These are phyloP conservation scores for Colletotrichum sp. DNA, from an alignment of 2,329 filamentous ascomycete genomes.

Conservation along the genomic window DNA sequence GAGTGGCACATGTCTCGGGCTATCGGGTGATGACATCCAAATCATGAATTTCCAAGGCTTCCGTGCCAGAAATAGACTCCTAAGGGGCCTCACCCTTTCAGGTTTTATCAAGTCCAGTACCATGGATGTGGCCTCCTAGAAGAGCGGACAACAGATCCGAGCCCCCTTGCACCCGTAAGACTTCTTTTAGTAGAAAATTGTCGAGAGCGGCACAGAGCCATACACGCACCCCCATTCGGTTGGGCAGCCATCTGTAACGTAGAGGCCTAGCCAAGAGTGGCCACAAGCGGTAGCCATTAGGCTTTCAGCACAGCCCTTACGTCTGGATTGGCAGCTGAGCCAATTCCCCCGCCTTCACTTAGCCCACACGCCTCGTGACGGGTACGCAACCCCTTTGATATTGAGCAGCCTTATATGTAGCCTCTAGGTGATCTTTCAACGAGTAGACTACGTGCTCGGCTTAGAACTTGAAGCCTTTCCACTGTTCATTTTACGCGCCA, in stretches of 20 bases:
- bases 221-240: fast-evolving
- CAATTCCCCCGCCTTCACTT: too few relatives aligned
- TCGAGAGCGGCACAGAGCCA: not conserved
- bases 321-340: too few relatives aligned
- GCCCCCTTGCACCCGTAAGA: too few relatives aligned
- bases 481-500: not conserved
- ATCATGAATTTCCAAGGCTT: too few relatives aligned
- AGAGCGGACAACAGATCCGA: not conserved
- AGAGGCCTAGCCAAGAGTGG: not conserved
- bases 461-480: not conserved
- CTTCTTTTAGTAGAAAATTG: not conserved
- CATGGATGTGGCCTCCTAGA: too few relatives aligned
- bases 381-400: not conserved
- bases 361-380: not conserved
- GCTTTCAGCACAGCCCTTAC: not conserved
- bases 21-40: too few relatives aligned
- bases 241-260: not conserved
- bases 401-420: not conserved
- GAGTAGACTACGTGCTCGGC: not conserved
- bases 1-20: too few relatives aligned
- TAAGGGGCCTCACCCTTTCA: too few relatives aligned
- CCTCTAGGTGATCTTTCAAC: too few relatives aligned
- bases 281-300: not conserved
- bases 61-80: too few relatives aligned
- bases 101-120: too few relatives aligned